phyloP scores from a whole-genome alignment of 2,329 filamentous ascomycete genomes.

The Bertia moriformis region DNA sequence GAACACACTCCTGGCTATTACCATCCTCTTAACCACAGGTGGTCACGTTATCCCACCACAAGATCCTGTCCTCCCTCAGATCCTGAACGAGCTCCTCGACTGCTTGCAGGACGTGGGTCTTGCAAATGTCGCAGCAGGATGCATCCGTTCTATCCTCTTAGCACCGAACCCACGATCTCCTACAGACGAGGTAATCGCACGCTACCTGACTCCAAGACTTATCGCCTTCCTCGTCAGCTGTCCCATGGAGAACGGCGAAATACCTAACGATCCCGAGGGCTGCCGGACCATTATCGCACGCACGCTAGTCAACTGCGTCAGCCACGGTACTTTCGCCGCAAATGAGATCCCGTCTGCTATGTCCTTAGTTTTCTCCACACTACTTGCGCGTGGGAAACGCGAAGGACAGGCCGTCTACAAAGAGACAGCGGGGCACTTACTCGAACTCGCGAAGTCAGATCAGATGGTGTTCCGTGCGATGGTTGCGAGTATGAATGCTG shows the following conservation, averaged over 20 bases:
- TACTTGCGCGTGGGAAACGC: constrained; percentile 58
- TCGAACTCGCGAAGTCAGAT: constrained; percentile 69
- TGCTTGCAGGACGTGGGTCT: constrained; percentile 69
- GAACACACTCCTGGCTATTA: constrained; percentile 77
- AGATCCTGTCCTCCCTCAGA: constrained; percentile 61
- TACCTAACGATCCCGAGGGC: constrained; percentile 66
- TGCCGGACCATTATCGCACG: constrained; percentile 59
- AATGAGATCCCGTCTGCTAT: constrained; percentile 44
- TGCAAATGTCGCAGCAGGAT: constrained; percentile 79
- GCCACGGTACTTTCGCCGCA: constrained; percentile 18
- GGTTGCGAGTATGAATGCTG: constrained; percentile 55
- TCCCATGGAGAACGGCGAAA: constrained; percentile 30
- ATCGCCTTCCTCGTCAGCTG: constrained; percentile 47
- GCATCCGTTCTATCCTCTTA: constrained; percentile 70
- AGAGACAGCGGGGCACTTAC: constrained; percentile 62
- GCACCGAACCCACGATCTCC: constrained; percentile 37
- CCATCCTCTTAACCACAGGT: constrained; percentile 74
- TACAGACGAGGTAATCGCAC: constrained; percentile 59
- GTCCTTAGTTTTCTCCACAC: constrained; percentile 61
- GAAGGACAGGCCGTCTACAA: constrained; percentile 45
- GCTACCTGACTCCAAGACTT: constrained; percentile 61
- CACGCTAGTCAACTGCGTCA: constrained; percentile 61
- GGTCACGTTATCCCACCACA: constrained; percentile 58
- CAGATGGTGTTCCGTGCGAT: constrained; percentile 60
- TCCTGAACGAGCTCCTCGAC: constrained; percentile 69